A percentile compares a stretch with the other conserved stretches of the same genome.
phyloP scores from a whole-genome alignment of 2,329 filamentous ascomycete genomes.

The Gaeumannomyces sp. region DNA sequence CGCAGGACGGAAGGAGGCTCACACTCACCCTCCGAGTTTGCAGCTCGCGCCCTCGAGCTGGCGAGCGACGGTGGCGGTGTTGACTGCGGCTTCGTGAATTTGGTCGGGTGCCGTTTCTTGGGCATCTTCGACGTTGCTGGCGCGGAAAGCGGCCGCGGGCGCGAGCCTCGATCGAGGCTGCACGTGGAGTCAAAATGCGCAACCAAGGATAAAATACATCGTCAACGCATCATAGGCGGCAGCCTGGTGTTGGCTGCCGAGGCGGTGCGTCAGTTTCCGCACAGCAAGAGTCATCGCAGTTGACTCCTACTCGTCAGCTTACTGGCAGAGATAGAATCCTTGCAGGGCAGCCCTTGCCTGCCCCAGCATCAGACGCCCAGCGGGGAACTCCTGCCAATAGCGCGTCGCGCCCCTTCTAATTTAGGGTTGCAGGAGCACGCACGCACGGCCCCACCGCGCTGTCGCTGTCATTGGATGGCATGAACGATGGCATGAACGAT shows the following conservation, averaged over 20 bases:
- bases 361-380: constrained; percentile 63
- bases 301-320: not conserved
- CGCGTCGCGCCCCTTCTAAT: not conserved
- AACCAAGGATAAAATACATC: not conserved
- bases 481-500: too few species aligned
- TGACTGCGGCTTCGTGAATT: constrained; percentile 53
- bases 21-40: constrained; percentile 6
- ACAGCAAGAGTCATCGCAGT: not conserved
- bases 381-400: constrained; percentile 72
- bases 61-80: constrained; percentile 45
- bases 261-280: not conserved
- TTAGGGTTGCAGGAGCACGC: not conserved
- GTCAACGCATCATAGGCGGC: not conserved
- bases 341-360: not conserved
- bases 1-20: not conserved
- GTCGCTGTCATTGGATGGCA: not conserved
- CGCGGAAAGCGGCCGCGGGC: too few species aligned
- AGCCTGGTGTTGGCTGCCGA: not conserved
- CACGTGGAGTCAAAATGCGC: not conserved
- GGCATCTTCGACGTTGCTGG: constrained; percentile 40
- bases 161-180: constrained; percentile 27
- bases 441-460: not conserved
- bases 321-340: not conserved
- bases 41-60: constrained; percentile 21
- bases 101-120: constrained; percentile 53